Percentiles rank a stretch among this genome's conserved stretches.
phyloP scores from a whole-genome alignment of 2,329 filamentous ascomycete genomes.

The Fusarium sp. region DNA sequence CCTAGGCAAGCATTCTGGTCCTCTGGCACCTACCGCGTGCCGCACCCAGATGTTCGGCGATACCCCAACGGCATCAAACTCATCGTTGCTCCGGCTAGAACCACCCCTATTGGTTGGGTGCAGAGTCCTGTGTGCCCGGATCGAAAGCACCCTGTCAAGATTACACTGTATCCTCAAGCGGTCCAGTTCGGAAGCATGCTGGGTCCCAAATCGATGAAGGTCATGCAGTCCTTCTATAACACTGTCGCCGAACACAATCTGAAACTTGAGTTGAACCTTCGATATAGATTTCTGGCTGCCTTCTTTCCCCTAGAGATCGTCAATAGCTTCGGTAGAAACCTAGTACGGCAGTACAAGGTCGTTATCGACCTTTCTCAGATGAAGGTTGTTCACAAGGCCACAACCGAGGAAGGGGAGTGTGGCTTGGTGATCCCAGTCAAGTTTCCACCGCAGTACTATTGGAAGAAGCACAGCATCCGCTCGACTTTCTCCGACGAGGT shows the following conservation, averaged over 20 bases:
- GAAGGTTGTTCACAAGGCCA: constrained; percentile 57
- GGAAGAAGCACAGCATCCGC: constrained; percentile 52
- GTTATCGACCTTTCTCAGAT: constrained; percentile 64
- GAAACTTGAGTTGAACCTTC: constrained; percentile 52
- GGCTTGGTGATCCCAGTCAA: constrained; percentile 64
- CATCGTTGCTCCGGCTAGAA: constrained; percentile 11
- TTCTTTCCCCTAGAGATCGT: constrained; percentile 50
- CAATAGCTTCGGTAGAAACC: constrained; percentile 19
- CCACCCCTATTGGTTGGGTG: constrained; percentile 29
- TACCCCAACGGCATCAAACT: constrained; percentile 44
- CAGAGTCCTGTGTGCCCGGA: constrained; percentile 38
- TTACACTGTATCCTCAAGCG: constrained; percentile 60
- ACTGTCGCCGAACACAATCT: constrained; percentile 32
- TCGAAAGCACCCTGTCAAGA: constrained; percentile 50
- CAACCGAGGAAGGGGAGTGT: constrained; percentile 48
- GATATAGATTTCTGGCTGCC: constrained; percentile 48
- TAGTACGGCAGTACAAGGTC: constrained; percentile 56
- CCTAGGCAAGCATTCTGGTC: constrained; percentile 68
- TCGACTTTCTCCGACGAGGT: constrained; percentile 53
- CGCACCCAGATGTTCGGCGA: constrained; percentile 37
- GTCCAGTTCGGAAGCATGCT: constrained; percentile 76
- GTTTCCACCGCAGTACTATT: constrained; percentile 66
- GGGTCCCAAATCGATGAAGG: constrained; percentile 69
- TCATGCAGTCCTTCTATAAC: constrained; percentile 62
- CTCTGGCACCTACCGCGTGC: constrained; percentile 49